These are phyloP conservation scores for Backusella tuberculispora DNA, from an alignment of 192 early-diverging fungal species.

Conservation along the genomic window DNA sequence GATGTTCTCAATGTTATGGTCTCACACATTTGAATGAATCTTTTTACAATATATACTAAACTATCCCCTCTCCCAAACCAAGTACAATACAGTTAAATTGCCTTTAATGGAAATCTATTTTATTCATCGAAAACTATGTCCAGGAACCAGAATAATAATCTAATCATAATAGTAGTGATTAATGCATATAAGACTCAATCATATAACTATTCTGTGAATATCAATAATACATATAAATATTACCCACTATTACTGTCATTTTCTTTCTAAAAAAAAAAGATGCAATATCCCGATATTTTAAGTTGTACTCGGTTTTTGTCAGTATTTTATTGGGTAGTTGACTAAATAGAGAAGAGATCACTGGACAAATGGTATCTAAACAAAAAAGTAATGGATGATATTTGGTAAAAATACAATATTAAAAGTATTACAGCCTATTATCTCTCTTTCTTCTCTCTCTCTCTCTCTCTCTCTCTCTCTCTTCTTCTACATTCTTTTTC, in stretches of 20 bases:
- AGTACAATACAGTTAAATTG: neutral
- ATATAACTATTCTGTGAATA: neutral
- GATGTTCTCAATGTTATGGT: neutral
- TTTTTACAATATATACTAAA: neutral
- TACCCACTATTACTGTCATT: neutral
- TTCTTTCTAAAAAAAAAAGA: neutral
- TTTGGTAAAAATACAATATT: neutral
- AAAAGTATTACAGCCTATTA: neutral
- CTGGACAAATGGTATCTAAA: neutral
- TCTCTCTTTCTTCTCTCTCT: neutral
- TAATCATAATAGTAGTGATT: neutral
- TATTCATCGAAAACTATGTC: neutral
- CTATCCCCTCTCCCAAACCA: neutral
- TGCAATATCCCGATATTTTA: neutral
- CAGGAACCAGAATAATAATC: neutral
- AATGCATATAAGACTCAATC: neutral
- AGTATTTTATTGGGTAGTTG: neutral
- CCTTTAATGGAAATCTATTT: neutral
- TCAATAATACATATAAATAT: neutral
- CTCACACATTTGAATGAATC: conserved; percentile 2
- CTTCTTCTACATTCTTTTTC: neutral
- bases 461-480: neutral
- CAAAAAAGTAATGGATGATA: conserved; percentile 11
- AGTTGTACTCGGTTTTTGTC: neutral
- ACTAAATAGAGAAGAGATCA: neutral